phyloP scores from a whole-genome alignment of 2,329 filamentous ascomycete species.

The Cryphonectria nitschkei region DNA sequence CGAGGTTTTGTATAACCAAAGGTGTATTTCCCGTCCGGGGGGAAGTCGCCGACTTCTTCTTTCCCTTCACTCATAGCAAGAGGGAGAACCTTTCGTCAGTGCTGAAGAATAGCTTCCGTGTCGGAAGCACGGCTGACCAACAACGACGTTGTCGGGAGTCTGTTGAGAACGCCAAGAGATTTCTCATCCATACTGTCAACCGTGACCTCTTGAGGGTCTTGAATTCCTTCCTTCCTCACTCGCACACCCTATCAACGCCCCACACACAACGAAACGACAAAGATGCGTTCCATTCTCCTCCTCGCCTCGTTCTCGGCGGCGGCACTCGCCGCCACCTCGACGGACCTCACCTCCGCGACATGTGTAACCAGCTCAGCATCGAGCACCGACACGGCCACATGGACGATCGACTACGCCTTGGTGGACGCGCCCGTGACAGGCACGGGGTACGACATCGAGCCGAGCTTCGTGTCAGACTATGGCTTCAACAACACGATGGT shows the following conservation, averaged over 20 bases:
- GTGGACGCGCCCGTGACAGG: constrained; percentile 14
- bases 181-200: background rate
- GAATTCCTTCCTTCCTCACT: background rate
- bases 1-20: background rate
- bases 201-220: background rate
- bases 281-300: background rate
- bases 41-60: background rate
- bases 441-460: constrained; percentile 25
- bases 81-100: background rate
- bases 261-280: background rate
- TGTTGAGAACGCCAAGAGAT: background rate
- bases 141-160: background rate
- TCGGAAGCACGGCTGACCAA: background rate
- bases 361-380: constrained; percentile 19
- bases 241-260: background rate
- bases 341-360: constrained; percentile 1
- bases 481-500: constrained; percentile 27
- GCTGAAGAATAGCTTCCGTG: background rate
- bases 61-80: background rate
- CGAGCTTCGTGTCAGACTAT: constrained; percentile 17
- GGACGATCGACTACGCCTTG: constrained; percentile 17
- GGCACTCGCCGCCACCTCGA: constrained; percentile 9
- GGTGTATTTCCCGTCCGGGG: background rate
- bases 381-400: constrained; percentile 6
- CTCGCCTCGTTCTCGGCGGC: constrained; percentile 1